Percentiles rank a stretch among this genome's conserved stretches.
phyloP scores from a whole-genome alignment of 2,329 filamentous ascomycete species.

The Trichophyton mentagrophytes region DNA sequence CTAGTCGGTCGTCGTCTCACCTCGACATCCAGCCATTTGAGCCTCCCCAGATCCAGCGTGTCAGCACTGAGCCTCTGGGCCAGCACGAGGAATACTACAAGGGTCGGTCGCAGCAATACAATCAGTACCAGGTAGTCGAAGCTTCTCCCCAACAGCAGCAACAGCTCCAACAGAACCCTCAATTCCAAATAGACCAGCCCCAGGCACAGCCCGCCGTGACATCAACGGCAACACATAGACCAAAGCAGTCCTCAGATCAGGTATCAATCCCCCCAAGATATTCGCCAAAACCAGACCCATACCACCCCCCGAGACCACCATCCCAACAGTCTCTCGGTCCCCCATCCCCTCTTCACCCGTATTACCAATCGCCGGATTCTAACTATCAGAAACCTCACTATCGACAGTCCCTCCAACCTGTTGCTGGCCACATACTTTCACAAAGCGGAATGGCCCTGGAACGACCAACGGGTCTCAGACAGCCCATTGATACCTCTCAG shows the following conservation, averaged over 20 bases:
- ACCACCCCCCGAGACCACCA: slow-evolving; percentile 21
- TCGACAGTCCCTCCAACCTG: slow-evolving; percentile 14
- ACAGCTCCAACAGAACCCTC: slow-evolving; percentile 8
- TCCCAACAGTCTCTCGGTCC: slow-evolving; percentile 26
- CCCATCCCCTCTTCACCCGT: slow-evolving; percentile 21
- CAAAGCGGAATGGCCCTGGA: slow-evolving; percentile 12
- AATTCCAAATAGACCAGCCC: slow-evolving; percentile 16
- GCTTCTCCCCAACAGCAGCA: slow-evolving; percentile 4
- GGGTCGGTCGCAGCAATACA: slow-evolving; percentile 14
- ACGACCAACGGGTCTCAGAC: slow-evolving; percentile 13
- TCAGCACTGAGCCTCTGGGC: slow-evolving; percentile 13
- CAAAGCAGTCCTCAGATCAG: slow-evolving; percentile 15
- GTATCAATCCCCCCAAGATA: slow-evolving; percentile 10
- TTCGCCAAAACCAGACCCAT: slow-evolving; percentile 15
- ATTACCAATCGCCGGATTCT: slow-evolving; percentile 14
- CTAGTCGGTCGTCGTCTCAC: slow-evolving; percentile 14
- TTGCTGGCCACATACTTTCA: slow-evolving; percentile 5
- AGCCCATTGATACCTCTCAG: slow-evolving; percentile 7
- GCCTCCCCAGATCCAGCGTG: slow-evolving; percentile 13
- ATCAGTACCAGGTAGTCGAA: slow-evolving; percentile 12
- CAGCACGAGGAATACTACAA: slow-evolving; percentile 14
- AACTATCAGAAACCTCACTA: slow-evolving; percentile 14
- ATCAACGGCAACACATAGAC: slow-evolving; percentile 5
- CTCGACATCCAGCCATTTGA: slow-evolving; percentile 13
- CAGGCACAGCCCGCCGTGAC: slow-evolving; percentile 12